These are phyloP conservation scores for Lachnellula cervina DNA, from an alignment of 2,329 filamentous ascomycete species.

Conservation along the genomic window DNA sequence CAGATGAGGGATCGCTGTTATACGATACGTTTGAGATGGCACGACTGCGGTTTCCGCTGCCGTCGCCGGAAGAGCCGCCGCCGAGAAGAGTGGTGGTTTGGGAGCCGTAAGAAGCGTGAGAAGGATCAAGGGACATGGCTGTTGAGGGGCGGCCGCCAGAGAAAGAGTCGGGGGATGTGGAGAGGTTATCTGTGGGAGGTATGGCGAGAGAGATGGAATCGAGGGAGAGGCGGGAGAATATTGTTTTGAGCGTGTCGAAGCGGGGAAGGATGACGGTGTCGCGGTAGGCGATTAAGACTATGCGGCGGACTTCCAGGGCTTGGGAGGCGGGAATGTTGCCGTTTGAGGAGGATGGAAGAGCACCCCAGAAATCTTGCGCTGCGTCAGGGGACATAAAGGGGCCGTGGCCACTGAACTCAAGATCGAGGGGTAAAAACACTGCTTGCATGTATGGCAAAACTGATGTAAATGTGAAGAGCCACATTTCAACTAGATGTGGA, in stretches of 20 bases:
- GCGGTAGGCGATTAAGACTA: constrained; percentile 82
- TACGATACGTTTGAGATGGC: constrained; percentile 82
- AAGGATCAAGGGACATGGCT: constrained; percentile 68
- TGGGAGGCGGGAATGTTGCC: constrained; percentile 41
- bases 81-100: constrained; percentile 71
- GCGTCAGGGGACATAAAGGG: constrained; percentile 72
- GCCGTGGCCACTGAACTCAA: constrained; percentile 85
- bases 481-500: constrained; percentile 84
- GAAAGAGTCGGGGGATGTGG: constrained; percentile 44
- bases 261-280: constrained; percentile 84
- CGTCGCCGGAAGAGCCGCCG: constrained; percentile 46
- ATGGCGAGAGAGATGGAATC: constrained; percentile 55
- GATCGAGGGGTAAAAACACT: constrained; percentile 86
- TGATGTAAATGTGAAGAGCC: constrained; percentile 86
- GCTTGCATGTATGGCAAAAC: constrained; percentile 93
- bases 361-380: constrained; percentile 87
- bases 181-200: constrained; percentile 40
- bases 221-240: constrained; percentile 83
- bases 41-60: constrained; percentile 60
- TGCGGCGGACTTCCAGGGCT: constrained; percentile 77
- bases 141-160: constrained; percentile 60
- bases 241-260: constrained; percentile 81
- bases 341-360: constrained; percentile 47
- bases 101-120: constrained; percentile 73
- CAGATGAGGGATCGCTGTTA: constrained; percentile 37